These are phyloP conservation scores for Astrothelium macrocarpum DNA, from an alignment of 495 filamentous ascomycete genomes.

Conservation along the genomic window DNA sequence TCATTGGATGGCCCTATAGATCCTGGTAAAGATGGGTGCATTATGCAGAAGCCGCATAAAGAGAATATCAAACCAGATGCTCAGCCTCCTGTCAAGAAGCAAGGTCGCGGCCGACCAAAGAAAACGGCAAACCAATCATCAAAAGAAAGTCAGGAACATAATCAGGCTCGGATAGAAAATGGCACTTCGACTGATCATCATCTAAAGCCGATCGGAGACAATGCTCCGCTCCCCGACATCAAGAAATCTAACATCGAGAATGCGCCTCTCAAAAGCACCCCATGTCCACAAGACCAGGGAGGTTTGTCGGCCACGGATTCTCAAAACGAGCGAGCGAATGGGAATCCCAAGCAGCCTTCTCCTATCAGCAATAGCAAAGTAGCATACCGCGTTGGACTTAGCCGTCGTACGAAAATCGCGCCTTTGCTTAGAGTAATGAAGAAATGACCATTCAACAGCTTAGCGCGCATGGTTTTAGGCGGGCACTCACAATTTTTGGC, in stretches of 20 bases:
- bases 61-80: conserved; percentile 9
- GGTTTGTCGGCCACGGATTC: conserved; percentile 1
- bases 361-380: conserved; percentile 49
- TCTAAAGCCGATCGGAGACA: background rate
- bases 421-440: conserved; percentile 55
- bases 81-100: conserved; percentile 7
- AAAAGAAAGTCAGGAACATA: background rate
- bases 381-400: conserved; percentile 57
- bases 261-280: background rate
- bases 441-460: conserved; percentile 34
- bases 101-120: conserved; percentile 16
- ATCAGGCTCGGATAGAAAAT: background rate
- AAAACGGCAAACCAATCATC: conserved; percentile 4
- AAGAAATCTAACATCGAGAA: conserved; percentile 10
- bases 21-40: background rate
- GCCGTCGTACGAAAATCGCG: conserved; percentile 53
- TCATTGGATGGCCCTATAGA: background rate
- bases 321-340: conserved; percentile 6
- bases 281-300: background rate
- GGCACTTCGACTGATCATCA: background rate
- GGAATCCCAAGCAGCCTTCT: conserved; percentile 23
- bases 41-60: background rate
- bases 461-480: no score
- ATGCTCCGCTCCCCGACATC: background rate
- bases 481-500: no score